These are phyloP conservation scores for Madurella fahalii DNA, from an alignment of 2,329 filamentous ascomycete species.

Conservation along the genomic window DNA sequence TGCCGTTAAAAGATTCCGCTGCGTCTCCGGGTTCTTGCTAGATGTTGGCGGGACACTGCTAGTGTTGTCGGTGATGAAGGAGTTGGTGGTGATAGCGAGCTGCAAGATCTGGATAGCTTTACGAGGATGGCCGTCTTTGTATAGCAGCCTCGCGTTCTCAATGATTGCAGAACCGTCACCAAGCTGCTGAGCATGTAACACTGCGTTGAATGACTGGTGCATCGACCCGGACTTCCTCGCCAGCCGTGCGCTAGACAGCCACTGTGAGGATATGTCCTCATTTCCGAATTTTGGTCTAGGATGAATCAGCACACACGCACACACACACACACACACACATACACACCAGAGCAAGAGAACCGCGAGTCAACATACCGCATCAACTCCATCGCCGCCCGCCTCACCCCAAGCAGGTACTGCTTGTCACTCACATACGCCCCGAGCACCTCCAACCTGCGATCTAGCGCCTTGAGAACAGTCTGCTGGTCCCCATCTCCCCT, in stretches of 20 bases:
- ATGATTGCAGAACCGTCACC: constrained; percentile 86
- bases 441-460: constrained; percentile 78
- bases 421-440: constrained; percentile 90
- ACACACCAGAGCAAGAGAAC: not conserved
- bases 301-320: constrained; percentile 32
- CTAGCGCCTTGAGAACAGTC: constrained; percentile 52
- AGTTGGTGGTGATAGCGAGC: constrained; percentile 75
- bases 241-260: constrained; percentile 79
- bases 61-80: constrained; percentile 50
- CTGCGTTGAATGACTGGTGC: constrained; percentile 88
- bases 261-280: constrained; percentile 74
- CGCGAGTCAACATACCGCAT: constrained; percentile 51
- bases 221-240: constrained; percentile 80
- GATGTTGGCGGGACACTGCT: constrained; percentile 33
- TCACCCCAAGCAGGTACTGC: constrained; percentile 83
- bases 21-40: constrained; percentile 39
- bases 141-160: constrained; percentile 87
- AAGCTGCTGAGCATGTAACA: constrained; percentile 79
- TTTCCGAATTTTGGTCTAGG: constrained; percentile 58
- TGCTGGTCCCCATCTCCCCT: constrained; percentile 39
- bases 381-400: constrained; percentile 82
- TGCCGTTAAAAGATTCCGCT: constrained; percentile 61
- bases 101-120: constrained; percentile 92
- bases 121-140: constrained; percentile 88
- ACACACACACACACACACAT: no score